phyloP scores from a whole-genome alignment of 495 filamentous ascomycete species.

The Penicilliopsis zonata region DNA sequence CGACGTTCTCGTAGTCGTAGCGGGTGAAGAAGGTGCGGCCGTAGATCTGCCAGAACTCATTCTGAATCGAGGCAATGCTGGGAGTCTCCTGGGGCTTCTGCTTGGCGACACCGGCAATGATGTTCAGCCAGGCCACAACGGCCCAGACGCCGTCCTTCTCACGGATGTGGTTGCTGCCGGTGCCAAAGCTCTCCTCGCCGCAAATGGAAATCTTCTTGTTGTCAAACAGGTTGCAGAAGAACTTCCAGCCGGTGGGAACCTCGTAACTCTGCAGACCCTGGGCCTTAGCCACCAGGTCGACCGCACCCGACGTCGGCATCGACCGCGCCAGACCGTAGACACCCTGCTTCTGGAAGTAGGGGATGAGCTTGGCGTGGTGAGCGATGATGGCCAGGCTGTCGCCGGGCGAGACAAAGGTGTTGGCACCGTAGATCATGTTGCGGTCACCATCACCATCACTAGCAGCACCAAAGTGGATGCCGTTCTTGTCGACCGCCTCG shows the following conservation, averaged over 20 bases:
- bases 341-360: constrained; percentile 94
- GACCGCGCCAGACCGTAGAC: constrained; percentile 89
- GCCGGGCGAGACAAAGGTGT: constrained; percentile 90
- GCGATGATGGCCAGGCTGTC: constrained; percentile 97
- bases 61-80: constrained; percentile 88
- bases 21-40: constrained; percentile 98
- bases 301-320: constrained; percentile 93
- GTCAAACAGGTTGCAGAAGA: constrained; percentile 98
- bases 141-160: constrained; percentile 99
- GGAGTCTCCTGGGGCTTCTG: constrained; percentile 60
- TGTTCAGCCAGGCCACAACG: constrained; percentile 94
- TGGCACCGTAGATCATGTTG: constrained; percentile 99
- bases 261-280: constrained; percentile 90
- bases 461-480: constrained; percentile 90
- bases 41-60: constrained; percentile 94
- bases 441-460: constrained; percentile 96
- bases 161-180: constrained; percentile 96
- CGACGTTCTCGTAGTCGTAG: constrained; percentile 94
- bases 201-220: constrained; percentile 97
- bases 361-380: constrained; percentile 85
- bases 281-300: constrained; percentile 89
- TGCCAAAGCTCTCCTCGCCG: constrained; percentile 96
- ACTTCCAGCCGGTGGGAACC: constrained; percentile 98
- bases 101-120: constrained; percentile 89
- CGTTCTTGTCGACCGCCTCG: constrained; percentile 80